Conservation (phyloP, 306 rosid genomes). For the Quercus rubra region DNA sequence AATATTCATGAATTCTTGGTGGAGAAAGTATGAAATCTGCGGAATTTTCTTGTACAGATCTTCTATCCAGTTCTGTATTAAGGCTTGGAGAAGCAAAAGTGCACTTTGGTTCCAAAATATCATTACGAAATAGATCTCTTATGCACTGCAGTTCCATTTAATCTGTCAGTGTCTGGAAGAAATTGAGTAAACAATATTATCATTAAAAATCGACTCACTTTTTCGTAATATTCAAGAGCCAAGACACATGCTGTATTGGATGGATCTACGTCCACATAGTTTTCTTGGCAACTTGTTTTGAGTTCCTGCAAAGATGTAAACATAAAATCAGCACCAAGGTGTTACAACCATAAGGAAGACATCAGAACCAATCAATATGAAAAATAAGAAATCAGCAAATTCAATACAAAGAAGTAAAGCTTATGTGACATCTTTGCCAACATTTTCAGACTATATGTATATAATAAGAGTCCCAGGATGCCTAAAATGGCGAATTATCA, state of each 20-base stretch:
- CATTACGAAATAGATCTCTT: neutral
- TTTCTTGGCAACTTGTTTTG: neutral
- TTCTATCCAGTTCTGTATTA: neutral
- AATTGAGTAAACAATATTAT: neutral
- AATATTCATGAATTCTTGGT: neutral
- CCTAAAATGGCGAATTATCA: too few relatives aligned
- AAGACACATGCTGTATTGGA: neutral
- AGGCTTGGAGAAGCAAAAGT: constrained; percentile 11
- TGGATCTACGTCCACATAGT: neutral
- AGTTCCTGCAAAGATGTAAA: neutral
- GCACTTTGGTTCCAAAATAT: constrained; percentile 13
- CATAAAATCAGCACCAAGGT: neutral
- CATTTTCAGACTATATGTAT: too few relatives aligned
- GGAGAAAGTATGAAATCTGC: constrained; percentile 7
- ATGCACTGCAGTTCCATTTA: neutral
- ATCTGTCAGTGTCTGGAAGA: neutral
- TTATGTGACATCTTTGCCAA: too few relatives aligned
- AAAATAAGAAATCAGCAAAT: too few relatives aligned
- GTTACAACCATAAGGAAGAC: neutral
- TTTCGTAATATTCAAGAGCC: constrained; percentile 6
- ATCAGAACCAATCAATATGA: neutral
- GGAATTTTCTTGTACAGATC: neutral
- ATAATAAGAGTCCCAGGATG: too few relatives aligned
- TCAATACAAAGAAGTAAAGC: too few relatives aligned
- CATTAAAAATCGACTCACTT: neutral